These are phyloP conservation scores for Candida easanensis DNA, from an alignment of 805 yeast genomes.

Conservation along the genomic window DNA sequence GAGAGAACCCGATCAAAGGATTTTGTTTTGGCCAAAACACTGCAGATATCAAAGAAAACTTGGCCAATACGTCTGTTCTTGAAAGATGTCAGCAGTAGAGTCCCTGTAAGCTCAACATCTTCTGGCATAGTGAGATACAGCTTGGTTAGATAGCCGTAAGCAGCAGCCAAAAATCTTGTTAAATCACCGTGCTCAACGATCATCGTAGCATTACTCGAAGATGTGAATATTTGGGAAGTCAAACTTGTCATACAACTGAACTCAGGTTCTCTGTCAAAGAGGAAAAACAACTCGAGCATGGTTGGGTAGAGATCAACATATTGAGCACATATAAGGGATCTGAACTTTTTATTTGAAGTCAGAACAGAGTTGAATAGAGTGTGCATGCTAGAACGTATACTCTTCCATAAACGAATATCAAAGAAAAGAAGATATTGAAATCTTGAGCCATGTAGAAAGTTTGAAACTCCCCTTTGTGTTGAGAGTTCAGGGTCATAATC, in stretches of 20 bases:
- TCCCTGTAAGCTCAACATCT: slow-evolving; percentile 32
- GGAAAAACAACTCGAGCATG: slow-evolving; percentile 64
- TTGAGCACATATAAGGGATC: slow-evolving; percentile 63
- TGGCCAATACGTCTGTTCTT: slow-evolving; percentile 78
- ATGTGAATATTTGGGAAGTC: slow-evolving; percentile 78
- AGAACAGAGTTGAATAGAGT: slow-evolving; percentile 64
- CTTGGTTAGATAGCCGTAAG: slow-evolving; percentile 59
- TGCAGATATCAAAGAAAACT: slow-evolving; percentile 74
- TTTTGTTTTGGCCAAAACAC: slow-evolving; percentile 67
- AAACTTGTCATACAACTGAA: slow-evolving; percentile 64
- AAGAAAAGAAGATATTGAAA: slow-evolving; percentile 46
- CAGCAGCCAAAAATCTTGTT: slow-evolving; percentile 56
- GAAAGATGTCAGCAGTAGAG: slow-evolving; percentile 30
- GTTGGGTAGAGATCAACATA: slow-evolving; percentile 82
- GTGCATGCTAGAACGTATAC: slow-evolving; percentile 53
- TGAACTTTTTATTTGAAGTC: slow-evolving; percentile 56
- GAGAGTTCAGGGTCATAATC: slow-evolving; percentile 33
- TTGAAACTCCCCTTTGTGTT: neutral
- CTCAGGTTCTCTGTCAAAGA: slow-evolving; percentile 78
- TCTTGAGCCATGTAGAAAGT: slow-evolving; percentile 36
- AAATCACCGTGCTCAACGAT: slow-evolving; percentile 64
- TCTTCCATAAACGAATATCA: slow-evolving; percentile 73
- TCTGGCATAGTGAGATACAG: slow-evolving; percentile 47
- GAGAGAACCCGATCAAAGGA: slow-evolving; percentile 46
- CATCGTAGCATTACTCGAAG: slow-evolving; percentile 66